Evolutionary conservation across 108 stramenopile genomes (phyloP).

Genomic region (Cyclotella sp.): DNA sequence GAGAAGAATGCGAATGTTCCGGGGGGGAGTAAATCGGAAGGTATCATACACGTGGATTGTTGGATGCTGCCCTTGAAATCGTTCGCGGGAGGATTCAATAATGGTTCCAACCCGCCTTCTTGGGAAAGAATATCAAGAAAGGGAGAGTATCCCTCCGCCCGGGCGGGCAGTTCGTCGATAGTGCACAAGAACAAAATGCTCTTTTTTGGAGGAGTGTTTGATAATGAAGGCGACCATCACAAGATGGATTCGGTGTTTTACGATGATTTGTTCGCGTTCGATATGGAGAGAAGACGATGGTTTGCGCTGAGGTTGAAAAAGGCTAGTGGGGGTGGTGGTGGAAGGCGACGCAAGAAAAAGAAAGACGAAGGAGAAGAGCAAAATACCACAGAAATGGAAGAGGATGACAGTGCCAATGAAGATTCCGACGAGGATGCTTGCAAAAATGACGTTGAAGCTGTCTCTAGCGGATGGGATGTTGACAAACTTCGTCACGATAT

Average conservation of each 20-base stretch:
- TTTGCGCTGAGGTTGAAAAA: conserved; percentile 77
- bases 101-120: conserved; percentile 58
- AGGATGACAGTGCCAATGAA: conserved; percentile 34
- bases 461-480: conserved; percentile 76
- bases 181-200: conserved; percentile 70
- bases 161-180: conserved; percentile 74
- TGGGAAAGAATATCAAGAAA: conserved; percentile 82
- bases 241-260: conserved; percentile 83
- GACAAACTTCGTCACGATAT: conserved; percentile 85
- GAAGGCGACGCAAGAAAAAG: conserved; percentile 52
- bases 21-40: conserved; percentile 58
- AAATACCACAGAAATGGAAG: conserved; percentile 50
- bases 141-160: conserved; percentile 69
- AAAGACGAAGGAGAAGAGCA: conserved; percentile 33
- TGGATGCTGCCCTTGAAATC: conserved; percentile 84
- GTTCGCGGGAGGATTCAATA: conserved; percentile 30
- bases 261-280: conserved; percentile 86
- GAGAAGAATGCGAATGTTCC: conserved; percentile 59
- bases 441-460: conserved; percentile 42
- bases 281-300: conserved; percentile 87
- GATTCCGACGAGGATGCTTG: conserved; percentile 45
- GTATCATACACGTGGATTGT: conserved; percentile 82
- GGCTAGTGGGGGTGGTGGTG: conserved; percentile 38
- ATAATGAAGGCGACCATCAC: conserved; percentile 82
- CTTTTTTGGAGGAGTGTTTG: conserved; percentile 88